A percentile compares a stretch with the other conserved stretches of the same genome.
phyloP scores from a whole-genome alignment of 768 basidiomycete species.

The Tylopilus sp. region DNA sequence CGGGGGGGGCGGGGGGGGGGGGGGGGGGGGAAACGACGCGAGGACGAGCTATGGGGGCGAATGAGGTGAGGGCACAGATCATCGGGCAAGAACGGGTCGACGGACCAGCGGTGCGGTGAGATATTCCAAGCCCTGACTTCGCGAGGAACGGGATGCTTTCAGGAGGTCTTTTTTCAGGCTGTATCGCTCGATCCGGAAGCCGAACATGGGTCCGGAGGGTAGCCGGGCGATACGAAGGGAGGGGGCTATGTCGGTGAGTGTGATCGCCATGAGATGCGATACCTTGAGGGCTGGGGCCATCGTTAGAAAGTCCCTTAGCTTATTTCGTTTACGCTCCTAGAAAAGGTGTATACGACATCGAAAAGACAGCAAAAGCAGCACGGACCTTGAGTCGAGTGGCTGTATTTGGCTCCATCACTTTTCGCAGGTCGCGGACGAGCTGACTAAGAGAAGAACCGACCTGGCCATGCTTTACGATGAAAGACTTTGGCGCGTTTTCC shows the following conservation, averaged over 20 bases:
- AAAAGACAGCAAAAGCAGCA: slow-evolving; percentile 7
- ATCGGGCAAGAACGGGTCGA: slow-evolving; percentile 5
- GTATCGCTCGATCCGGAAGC: slow-evolving; percentile 90
- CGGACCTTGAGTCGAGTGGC: slow-evolving; percentile 84
- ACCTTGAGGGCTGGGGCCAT: slow-evolving; percentile 90
- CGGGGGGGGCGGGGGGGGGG: slow-evolving; percentile 71
- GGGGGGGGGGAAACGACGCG: slow-evolving; percentile 77
- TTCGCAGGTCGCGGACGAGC: slow-evolving; percentile 89
- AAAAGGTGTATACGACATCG: slow-evolving; percentile 16
- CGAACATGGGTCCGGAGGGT: slow-evolving; percentile 89
- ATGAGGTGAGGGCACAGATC: not conserved
- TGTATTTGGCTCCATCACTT: slow-evolving; percentile 98
- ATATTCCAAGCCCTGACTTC: slow-evolving; percentile 84
- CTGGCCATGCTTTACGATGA: slow-evolving; percentile 94
- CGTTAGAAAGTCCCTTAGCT: slow-evolving; percentile 89
- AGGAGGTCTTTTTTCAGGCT: slow-evolving; percentile 84
- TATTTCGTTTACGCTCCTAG: slow-evolving; percentile 88
- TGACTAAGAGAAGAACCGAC: slow-evolving; percentile 85
- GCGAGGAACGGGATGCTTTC: slow-evolving; percentile 59
- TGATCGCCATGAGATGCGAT: slow-evolving; percentile 90
- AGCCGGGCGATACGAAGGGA: slow-evolving; percentile 84
- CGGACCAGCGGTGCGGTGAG: slow-evolving; percentile 87
- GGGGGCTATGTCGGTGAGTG: slow-evolving; percentile 79
- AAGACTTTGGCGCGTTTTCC: slow-evolving; percentile 73
- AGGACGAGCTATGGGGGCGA: slow-evolving; percentile 64